These are phyloP conservation scores for Avicennia marina DNA, from an alignment of 257 asterid genomes.

Conservation along the genomic window DNA sequence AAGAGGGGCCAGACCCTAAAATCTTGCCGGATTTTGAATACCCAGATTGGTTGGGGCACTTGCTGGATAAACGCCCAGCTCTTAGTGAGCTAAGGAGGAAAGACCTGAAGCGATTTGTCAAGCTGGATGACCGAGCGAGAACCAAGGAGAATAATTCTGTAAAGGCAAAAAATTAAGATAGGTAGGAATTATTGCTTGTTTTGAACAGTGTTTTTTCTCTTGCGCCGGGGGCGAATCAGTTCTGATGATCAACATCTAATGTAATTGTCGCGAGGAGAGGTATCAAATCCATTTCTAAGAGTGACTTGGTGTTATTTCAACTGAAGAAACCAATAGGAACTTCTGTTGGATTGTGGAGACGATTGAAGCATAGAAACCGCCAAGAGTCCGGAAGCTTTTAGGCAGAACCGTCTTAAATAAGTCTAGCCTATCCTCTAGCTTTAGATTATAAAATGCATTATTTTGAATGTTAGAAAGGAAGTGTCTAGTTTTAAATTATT, in stretches of 20 bases:
- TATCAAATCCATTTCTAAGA: too few species aligned
- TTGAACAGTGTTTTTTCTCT: slow-evolving; percentile 3
- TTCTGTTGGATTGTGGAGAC: too few species aligned
- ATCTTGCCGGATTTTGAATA: slow-evolving; percentile 76
- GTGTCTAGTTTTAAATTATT: too few species aligned
- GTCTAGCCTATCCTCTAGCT: too few species aligned
- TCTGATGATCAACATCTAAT: slow-evolving; percentile 2
- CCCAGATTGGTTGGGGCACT: slow-evolving; percentile 85
- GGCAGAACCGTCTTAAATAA: too few species aligned
- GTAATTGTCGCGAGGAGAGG: too few species aligned
- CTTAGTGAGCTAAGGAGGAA: slow-evolving; percentile 88
- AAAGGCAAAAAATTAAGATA: slow-evolving; percentile 54
- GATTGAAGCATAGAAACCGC: too few species aligned
- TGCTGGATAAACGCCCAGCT: slow-evolving; percentile 68
- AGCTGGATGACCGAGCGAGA: slow-evolving; percentile 88
- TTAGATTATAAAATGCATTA: too few species aligned
- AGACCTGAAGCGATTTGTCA: slow-evolving; percentile 76
- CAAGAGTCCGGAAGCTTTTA: too few species aligned
- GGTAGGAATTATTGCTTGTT: slow-evolving; percentile 1
- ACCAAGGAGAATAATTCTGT: slow-evolving; percentile 82
- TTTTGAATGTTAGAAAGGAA: too few species aligned
- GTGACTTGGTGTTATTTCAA: too few species aligned
- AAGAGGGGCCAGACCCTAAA: slow-evolving; percentile 88
- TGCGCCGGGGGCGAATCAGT: not conserved
- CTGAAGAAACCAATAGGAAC: too few species aligned